Evolutionary conservation across 495 filamentous ascomycete species (phyloP).

Genomic region (Neurospora africana): DNA sequence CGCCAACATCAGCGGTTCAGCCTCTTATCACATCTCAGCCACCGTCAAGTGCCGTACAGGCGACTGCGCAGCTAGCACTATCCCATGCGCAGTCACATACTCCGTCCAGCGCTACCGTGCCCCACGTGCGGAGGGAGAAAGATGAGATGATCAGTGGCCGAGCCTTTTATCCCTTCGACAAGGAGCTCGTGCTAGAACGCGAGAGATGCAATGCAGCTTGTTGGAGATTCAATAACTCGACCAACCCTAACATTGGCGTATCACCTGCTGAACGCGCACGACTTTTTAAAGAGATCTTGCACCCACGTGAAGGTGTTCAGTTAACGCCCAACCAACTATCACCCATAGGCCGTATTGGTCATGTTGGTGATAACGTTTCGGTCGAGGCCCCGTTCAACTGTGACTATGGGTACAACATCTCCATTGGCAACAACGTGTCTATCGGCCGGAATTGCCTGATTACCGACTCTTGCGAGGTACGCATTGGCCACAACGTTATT

Average conservation of each 20-base stretch:
- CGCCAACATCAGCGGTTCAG: conserved; percentile 23
- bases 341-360: conserved; percentile 43
- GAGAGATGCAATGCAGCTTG: conserved; percentile 76
- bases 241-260: conserved; percentile 65
- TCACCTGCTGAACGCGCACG: conserved; percentile 70
- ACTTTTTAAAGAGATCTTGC: conserved; percentile 63
- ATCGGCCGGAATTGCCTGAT: conserved; percentile 83
- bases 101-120: conserved; percentile 3
- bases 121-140: conserved; percentile 53
- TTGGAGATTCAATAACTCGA: conserved; percentile 83
- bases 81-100: conserved; percentile 39
- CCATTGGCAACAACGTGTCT: conserved; percentile 74
- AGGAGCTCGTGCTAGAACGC: conserved; percentile 72
- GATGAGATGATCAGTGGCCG: conserved; percentile 90
- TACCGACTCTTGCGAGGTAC: conserved; percentile 62
- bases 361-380: conserved; percentile 62
- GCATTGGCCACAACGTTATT: conserved; percentile 69
- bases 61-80: conserved; percentile 50
- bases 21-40: conserved; percentile 19
- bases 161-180: conserved; percentile 65
- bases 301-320: conserved; percentile 39
- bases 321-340: conserved; percentile 37
- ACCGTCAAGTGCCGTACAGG: conserved; percentile 33
- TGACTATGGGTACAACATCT: conserved; percentile 93
- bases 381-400: conserved; percentile 89